Base-by-base conservation (phyloP, 1,284 basidiomycete genomes). In the Puccinia horiana region DNA sequence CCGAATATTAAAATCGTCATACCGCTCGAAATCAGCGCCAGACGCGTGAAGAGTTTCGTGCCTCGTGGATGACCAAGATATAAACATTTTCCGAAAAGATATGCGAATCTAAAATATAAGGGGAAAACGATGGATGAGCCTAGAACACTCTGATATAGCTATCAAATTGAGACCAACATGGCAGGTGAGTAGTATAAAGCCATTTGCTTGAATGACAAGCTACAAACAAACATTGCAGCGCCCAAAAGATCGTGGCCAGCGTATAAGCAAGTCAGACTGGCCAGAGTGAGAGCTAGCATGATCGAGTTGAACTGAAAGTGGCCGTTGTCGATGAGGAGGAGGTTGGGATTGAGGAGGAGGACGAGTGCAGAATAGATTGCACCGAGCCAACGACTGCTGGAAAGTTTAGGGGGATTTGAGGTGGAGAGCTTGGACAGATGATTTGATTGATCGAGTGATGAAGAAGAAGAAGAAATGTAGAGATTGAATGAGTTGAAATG, bases 151-250 rank as follows among this genome's bases (percentile, higher is more conserved):
- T 44, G n/a, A 18, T 23, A 12, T n/a, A 75, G 37, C 29, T 40
- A 56, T 2, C 12, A 56, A 40, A 52, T 56, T 26, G 23, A 47
- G 32, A 77, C 84, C 76, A 63, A 85, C 83, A 96, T 90, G 0
- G 93, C 94, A 9, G 96, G 96, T 0, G 94, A 93, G 86, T 94
- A 98, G 87, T 96, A 97, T 16, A 98, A 88, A 5, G 93, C 92
- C 94, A 97, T 97, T 87, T 97, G 95, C 87, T 98, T 97, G 89
- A 97, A 97, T 3, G 92, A 90, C 23, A 98, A 89, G 84, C 93
- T 93, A 47, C 92, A 88, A 11, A 93, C 92, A 84, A 97, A 96
- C 83, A 89, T 91, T n/a, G 93, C 86, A 8, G 94, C 93, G 0
- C 93, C 95, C 0, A 91, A 84, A 3, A 93, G 86, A 86, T 98